Conservation (phyloP, 805 yeast species). For the Yarrowia sp. region DNA sequence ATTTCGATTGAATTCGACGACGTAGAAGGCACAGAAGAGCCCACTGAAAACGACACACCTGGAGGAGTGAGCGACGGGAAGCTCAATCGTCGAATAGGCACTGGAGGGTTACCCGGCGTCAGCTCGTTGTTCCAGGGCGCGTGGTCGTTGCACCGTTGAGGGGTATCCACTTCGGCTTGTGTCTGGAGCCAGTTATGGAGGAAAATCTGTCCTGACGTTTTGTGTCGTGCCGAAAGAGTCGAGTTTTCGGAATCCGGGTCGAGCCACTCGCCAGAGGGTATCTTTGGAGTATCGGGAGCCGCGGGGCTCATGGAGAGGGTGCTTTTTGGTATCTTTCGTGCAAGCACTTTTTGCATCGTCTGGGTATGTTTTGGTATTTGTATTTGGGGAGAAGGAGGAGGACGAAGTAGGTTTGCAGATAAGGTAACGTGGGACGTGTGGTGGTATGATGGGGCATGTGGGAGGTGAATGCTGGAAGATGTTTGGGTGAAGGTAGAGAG, state of each 20-base stretch:
- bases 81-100: conserved; percentile 6
- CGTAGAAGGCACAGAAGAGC: background rate
- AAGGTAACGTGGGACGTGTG: background rate
- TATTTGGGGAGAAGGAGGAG: too few relatives aligned
- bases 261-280: background rate
- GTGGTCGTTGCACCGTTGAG: conserved; percentile 6
- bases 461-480: background rate
- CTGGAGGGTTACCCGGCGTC: background rate
- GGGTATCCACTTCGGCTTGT: conserved; percentile 20
- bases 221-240: background rate
- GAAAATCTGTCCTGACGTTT: conserved; percentile 16
- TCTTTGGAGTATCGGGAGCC: background rate
- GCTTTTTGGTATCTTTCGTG: background rate
- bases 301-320: background rate
- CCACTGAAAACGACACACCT: background rate
- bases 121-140: conserved; percentile 14
- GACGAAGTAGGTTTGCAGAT: too few relatives aligned
- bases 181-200: conserved; percentile 23
- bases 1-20: background rate
- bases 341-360: background rate
- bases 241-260: background rate
- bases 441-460: background rate
- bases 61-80: conserved; percentile 8
- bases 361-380: background rate
- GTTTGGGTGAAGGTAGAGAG: background rate